Percentiles rank a stretch among this genome's conserved stretches.
phyloP scores from a whole-genome alignment of 2,329 filamentous ascomycete species.

The Ceratocystiopsis brevicomis region DNA sequence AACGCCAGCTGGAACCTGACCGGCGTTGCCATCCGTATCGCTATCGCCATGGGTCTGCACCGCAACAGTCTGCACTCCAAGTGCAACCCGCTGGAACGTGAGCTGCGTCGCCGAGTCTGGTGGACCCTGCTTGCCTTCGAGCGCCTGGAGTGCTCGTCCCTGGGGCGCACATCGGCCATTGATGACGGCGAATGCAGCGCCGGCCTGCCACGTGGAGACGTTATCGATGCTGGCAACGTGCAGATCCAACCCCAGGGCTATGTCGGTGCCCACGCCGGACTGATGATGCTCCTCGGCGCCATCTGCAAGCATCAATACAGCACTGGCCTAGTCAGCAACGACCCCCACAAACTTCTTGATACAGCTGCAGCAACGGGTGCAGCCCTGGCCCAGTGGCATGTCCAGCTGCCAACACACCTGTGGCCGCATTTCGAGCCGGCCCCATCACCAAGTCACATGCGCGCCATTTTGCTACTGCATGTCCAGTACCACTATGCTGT shows the following conservation, averaged over 20 bases:
- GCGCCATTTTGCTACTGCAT: conserved; percentile 12
- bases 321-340: conserved; percentile 1
- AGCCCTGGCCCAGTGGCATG: conserved; percentile 6
- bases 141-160: conserved; percentile 15
- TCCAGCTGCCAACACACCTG: conserved; percentile 7
- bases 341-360: conserved; percentile 2
- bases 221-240: conserved; percentile 11
- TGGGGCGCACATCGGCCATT: conserved; percentile 15
- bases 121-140: conserved; percentile 17
- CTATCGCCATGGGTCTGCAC: conserved; percentile 9
- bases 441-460: conserved; percentile 7
- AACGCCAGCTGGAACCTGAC: conserved; percentile 10
- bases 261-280: conserved; percentile 9
- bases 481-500: conserved; percentile 13
- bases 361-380: conserved; percentile 3
- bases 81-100: conserved; percentile 15
- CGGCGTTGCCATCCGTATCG: conserved; percentile 8
- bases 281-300: conserved; percentile 12
- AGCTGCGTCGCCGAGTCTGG: conserved; percentile 15
- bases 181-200: conserved; percentile 15
- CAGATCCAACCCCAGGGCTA: conserved; percentile 9
- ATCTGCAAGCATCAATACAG: conserved; percentile 14
- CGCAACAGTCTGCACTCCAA: conserved; percentile 4
- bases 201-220: conserved; percentile 11
- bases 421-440: conserved; percentile 6